Conservation (phyloP, 495 filamentous ascomycete species). For the Aspergillus coremiiformis region DNA sequence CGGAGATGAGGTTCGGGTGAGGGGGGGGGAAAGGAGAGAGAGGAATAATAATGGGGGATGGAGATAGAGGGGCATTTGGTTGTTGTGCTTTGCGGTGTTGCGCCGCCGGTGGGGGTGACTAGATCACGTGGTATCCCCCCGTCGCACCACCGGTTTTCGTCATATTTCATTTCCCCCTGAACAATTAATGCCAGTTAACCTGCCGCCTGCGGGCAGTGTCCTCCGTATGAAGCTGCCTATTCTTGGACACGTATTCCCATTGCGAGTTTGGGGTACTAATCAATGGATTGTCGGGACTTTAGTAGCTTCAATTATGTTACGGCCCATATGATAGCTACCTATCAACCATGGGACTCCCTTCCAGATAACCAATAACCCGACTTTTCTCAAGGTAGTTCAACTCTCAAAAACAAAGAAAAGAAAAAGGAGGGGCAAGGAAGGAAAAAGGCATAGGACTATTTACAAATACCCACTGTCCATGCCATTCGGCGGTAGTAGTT, state of each 20-base stretch:
- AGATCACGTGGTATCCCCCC: slow-evolving; percentile 28
- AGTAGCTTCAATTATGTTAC: too few species aligned
- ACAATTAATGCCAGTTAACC: neutral
- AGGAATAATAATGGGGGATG: slow-evolving; percentile 17
- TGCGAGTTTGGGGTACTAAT: slow-evolving; percentile 1
- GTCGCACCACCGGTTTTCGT: slow-evolving; percentile 17
- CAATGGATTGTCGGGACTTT: neutral
- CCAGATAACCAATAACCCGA: slow-evolving; percentile 7
- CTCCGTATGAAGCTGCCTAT: neutral
- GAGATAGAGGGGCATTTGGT: slow-evolving; percentile 32
- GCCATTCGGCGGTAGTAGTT: too few species aligned
- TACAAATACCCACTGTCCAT: too few species aligned
- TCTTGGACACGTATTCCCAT: neutral
- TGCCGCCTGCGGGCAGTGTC: neutral
- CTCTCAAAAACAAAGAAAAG: too few species aligned
- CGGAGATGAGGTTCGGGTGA: slow-evolving; percentile 4
- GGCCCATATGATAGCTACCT: too few species aligned
- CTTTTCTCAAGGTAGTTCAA: neutral
- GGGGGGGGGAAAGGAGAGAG: slow-evolving; percentile 10
- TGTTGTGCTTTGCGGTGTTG: slow-evolving; percentile 33
- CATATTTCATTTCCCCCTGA: slow-evolving; percentile 11
- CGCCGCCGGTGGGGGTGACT: slow-evolving; percentile 29
- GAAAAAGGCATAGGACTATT: too few species aligned
- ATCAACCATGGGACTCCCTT: slow-evolving; percentile 15
- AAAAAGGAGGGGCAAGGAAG: too few species aligned